phyloP scores from a whole-genome alignment of 1,139 yeast species.

The Meyerozyma elateridarum region DNA sequence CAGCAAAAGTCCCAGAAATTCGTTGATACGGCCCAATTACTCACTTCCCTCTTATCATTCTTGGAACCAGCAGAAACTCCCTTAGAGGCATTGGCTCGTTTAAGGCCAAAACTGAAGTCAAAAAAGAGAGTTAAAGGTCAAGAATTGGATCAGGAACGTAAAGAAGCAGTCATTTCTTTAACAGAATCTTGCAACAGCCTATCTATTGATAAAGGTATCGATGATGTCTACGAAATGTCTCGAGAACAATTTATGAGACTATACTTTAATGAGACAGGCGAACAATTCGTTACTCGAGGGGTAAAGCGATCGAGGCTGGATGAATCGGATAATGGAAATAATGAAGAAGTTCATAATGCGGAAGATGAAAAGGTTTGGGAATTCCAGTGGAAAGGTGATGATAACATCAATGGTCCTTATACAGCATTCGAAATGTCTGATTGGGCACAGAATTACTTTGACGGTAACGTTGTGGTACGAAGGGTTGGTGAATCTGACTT shows the following conservation, averaged over 20 bases:
- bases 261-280: constrained; percentile 49
- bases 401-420: constrained; percentile 56
- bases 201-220: constrained; percentile 32
- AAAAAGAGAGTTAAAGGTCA: constrained; percentile 13
- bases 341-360: constrained; percentile 2
- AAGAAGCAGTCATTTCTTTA: constrained; percentile 28
- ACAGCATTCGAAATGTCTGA: constrained; percentile 49
- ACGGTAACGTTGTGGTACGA: constrained; percentile 43
- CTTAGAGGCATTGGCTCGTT: constrained; percentile 53
- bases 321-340: constrained; percentile 9
- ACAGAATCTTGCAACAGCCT: constrained; percentile 51
- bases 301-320: constrained; percentile 17
- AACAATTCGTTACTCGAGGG: constrained; percentile 19
- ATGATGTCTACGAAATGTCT: constrained; percentile 49
- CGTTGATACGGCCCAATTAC: constrained; percentile 19
- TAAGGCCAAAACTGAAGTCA: constrained; percentile 26
- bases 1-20: constrained; percentile 6
- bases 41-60: constrained; percentile 32
- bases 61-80: constrained; percentile 64
- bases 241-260: constrained; percentile 57
- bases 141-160: constrained; percentile 18
- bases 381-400: constrained; percentile 53
- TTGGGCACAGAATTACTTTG: constrained; percentile 59
- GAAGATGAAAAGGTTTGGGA: constrained; percentile 43
- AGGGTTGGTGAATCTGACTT: constrained; percentile 29